These are phyloP conservation scores for Rosellinia necatrix DNA, from an alignment of 2,329 filamentous ascomycete species.

Conservation along the genomic window DNA sequence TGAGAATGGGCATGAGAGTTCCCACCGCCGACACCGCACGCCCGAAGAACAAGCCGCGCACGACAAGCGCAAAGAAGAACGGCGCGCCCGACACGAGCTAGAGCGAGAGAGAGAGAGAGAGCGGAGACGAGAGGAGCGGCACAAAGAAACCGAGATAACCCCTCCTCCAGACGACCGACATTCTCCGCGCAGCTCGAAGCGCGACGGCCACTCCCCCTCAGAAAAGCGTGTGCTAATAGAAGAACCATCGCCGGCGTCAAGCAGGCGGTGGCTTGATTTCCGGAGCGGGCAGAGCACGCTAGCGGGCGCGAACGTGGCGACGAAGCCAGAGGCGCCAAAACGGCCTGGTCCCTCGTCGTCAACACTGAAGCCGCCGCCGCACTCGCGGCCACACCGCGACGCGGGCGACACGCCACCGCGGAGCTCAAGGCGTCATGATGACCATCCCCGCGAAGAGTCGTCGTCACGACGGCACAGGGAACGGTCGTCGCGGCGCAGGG, in stretches of 20 bases:
- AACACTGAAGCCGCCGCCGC: neutral
- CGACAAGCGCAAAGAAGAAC: conserved; percentile 55
- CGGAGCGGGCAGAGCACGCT: conserved; percentile 45
- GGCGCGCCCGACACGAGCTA: conserved; percentile 39
- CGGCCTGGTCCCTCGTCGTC: conserved; percentile 38
- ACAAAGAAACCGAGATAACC: conserved; percentile 40
- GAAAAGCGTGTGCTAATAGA: conserved; percentile 34
- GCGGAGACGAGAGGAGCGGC: conserved; percentile 42
- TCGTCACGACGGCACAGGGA: conserved; percentile 29
- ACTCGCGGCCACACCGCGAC: conserved; percentile 28
- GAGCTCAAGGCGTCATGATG: conserved; percentile 22
- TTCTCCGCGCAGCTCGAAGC: conserved; percentile 48
- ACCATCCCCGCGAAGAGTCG: conserved; percentile 24
- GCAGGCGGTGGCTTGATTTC: conserved; percentile 50
- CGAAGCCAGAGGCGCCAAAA: conserved; percentile 33
- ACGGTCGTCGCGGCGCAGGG: conserved; percentile 10
- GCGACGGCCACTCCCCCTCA: conserved; percentile 47
- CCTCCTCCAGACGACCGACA: conserved; percentile 29
- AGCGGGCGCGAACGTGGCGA: conserved; percentile 27
- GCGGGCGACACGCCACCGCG: conserved; percentile 28
- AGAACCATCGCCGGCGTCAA: conserved; percentile 36
- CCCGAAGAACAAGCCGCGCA: conserved; percentile 54
- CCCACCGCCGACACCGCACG: conserved; percentile 46
- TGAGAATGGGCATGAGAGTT: conserved; percentile 32
- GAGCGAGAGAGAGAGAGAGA: conserved; percentile 13